These are phyloP conservation scores for Zanthoxylum bungeanum DNA, from an alignment of 345 rosid genomes.

Conservation along the genomic window DNA sequence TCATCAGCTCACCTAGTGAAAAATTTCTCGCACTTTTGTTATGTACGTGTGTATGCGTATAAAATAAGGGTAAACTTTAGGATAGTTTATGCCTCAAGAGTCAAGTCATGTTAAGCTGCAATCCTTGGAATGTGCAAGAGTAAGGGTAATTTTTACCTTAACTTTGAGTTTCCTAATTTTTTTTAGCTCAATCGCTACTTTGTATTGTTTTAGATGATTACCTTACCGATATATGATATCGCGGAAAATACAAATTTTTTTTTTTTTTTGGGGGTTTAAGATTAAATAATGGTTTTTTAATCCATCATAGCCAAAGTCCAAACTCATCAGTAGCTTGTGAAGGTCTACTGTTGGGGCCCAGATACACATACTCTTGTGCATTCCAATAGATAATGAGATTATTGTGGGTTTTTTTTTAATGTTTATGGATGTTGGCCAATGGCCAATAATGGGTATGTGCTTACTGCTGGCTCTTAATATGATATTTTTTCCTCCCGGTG, in stretches of 20 bases:
- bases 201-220: not conserved
- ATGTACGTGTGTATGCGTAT: not conserved
- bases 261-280: too few relatives aligned
- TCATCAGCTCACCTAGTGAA: not conserved
- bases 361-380: not conserved
- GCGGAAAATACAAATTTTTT: not conserved
- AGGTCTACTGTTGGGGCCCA: not conserved
- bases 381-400: not conserved
- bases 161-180: not conserved
- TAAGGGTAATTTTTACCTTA: not conserved
- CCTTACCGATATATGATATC: not conserved
- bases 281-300: not conserved
- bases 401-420: not conserved
- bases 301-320: not conserved
- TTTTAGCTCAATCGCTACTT: not conserved
- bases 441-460: not conserved
- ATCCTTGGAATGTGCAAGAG: too few relatives aligned
- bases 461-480: not conserved
- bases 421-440: not conserved
- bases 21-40: not conserved
- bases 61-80: not conserved
- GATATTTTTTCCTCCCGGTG: slow-evolving; percentile 19
- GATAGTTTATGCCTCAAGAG: not conserved
- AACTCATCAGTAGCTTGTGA: not conserved
- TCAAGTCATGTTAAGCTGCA: not conserved